Evolutionary conservation across 352 stramenopile species (phyloP).

Genomic region (Sclerospora graminicola): DNA sequence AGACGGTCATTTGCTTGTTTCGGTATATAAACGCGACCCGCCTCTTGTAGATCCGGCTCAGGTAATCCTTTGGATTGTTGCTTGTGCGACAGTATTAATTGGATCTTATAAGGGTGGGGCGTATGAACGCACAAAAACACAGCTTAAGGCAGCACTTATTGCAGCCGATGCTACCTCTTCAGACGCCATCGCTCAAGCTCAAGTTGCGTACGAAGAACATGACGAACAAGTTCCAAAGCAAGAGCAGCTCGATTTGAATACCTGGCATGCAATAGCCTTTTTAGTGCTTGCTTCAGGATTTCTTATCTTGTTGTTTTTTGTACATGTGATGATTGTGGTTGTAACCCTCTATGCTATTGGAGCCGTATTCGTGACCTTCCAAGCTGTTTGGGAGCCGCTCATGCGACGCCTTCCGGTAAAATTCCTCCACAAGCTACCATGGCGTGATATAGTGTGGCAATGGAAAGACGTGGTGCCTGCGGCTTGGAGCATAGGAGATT

Average conservation of each 20-base stretch:
- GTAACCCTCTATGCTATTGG: constrained; percentile 56
- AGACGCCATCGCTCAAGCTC: constrained; percentile 34
- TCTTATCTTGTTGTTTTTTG: constrained; percentile 88
- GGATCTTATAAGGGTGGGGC: constrained; percentile 62
- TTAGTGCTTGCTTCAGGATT: constrained; percentile 85
- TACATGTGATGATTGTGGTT: constrained; percentile 71
- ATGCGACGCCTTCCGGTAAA: constrained; percentile 25
- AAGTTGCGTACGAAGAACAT: constrained; percentile 43
- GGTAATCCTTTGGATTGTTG: constrained; percentile 65
- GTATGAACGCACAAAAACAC: constrained; percentile 54
- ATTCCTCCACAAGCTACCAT: constrained; percentile 26
- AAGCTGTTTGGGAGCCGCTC: constrained; percentile 50
- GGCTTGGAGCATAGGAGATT: constrained; percentile 79
- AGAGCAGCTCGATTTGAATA: constrained; percentile 81
- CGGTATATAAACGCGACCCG: constrained; percentile 55
- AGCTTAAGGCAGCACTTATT: constrained; percentile 38
- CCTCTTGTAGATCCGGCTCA: constrained; percentile 51
- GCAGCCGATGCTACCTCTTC: constrained; percentile 42
- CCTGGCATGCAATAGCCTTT: constrained; percentile 84
- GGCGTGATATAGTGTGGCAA: constrained; percentile 35
- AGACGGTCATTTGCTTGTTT: constrained; percentile 27
- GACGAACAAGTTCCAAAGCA: constrained; percentile 39
- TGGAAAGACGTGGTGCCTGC: constrained; percentile 33
- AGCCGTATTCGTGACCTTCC: constrained; percentile 41
- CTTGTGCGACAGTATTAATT: constrained; percentile 59